Base-by-base conservation (phyloP, 257 asterid genomes). In the Ocimum tenuiflorum region DNA sequence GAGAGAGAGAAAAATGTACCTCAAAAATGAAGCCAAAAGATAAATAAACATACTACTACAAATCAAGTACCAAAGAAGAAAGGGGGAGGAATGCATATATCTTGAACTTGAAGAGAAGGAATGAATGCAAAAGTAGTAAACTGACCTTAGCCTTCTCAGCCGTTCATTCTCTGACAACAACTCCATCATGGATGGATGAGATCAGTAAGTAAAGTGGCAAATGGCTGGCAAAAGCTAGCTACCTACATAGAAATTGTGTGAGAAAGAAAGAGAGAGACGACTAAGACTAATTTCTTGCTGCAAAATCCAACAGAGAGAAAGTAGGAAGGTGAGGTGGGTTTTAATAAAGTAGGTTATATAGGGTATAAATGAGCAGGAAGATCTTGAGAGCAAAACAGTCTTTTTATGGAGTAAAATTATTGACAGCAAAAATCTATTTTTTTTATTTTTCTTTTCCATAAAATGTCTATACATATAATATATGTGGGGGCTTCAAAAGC, bases 161-260 rank as follows among this genome's bases (percentile, higher is more conserved):
- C 96, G 81, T 82, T 86, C 95, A 84, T 78, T 86, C 82, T 84
- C 91, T 88, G 89, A 82, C 87, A 83, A 48, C 54, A 72, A 69
- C 81, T 77, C 84, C 88, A 82, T 69, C 70, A 79, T 66, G 63
- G 81, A 78, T 71, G 75, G 77, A 41, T 41, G 47, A 17, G 47
- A 41, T 41, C 47, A 41, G 47, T 41, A 41, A 75, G 73, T 73
- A 77, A 73, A 81, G 47, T 41, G 47, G 17, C 47, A 41, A 41
- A n/a, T n/a, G n/a, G n/a, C 47, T 41, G 47, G 47, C 83, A 73
- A 76, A 75, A 79, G 76, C 39, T 61, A 72, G 71, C 67, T 63
- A 11, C 54, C n/a, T n/a, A n/a, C n/a, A 43, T 55, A 39, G 47
- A 46, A 62, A 33, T 15, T 22, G 60, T 10, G 46, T 6, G 63